phyloP scores from a whole-genome alignment of 257 asterid genomes.

The Scutellaria galericulata region DNA sequence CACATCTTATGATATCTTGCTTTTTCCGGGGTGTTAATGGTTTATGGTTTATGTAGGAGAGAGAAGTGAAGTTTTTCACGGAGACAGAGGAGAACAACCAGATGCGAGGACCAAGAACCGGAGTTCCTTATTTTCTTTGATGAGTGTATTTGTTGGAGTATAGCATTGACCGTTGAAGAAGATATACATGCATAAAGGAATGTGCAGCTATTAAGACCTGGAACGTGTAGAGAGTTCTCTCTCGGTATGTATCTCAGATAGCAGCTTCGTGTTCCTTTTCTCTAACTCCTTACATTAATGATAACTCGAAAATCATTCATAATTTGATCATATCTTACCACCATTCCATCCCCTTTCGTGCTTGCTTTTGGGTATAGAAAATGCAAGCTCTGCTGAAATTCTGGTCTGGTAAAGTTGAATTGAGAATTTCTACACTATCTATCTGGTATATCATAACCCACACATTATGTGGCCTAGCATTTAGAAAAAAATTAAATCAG shows the following conservation, averaged over 20 bases:
- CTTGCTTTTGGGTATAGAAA: too few relatives aligned
- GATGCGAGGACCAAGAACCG: slow-evolving; percentile 99
- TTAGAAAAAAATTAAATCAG: too few relatives aligned
- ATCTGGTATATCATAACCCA: too few relatives aligned
- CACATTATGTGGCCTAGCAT: too few relatives aligned
- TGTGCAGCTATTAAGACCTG: too few relatives aligned
- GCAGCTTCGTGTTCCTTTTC: slow-evolving; percentile 26
- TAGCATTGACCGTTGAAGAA: not conserved
- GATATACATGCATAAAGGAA: slow-evolving; percentile 22
- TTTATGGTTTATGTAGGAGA: slow-evolving; percentile 54
- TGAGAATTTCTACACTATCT: too few relatives aligned
- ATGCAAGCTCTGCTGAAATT: too few relatives aligned
- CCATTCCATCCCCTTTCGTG: too few relatives aligned
- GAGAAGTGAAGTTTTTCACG: slow-evolving; percentile 96
- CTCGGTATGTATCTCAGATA: slow-evolving; percentile 47
- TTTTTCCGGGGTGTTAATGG: not conserved
- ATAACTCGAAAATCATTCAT: slow-evolving; percentile 19
- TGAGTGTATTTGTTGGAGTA: slow-evolving; percentile 5
- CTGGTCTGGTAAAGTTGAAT: too few relatives aligned
- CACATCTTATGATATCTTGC: slow-evolving; percentile 7
- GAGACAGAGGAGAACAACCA: slow-evolving; percentile 99
- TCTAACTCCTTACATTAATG: slow-evolving; percentile 37
- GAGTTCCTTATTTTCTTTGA: slow-evolving; percentile 94
- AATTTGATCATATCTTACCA: not conserved
- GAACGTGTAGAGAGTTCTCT: too few relatives aligned